A percentile compares a stretch with the other conserved stretches of the same genome.
phyloP scores from a whole-genome alignment of 1,139 yeast species.

The Taphrina pruni region DNA sequence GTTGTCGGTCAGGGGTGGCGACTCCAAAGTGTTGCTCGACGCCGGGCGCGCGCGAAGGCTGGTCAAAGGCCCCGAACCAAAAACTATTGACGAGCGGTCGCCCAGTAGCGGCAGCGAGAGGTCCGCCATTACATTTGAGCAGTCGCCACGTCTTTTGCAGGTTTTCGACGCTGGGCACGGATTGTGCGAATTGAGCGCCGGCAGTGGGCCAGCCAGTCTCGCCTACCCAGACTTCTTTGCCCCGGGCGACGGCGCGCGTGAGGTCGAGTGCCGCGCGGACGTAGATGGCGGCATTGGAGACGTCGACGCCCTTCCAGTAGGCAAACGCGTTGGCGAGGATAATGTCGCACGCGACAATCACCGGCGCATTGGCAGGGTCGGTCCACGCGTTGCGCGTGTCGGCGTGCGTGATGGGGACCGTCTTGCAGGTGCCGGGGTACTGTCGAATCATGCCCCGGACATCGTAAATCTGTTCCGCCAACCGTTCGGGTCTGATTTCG shows the following conservation, averaged over 20 bases:
- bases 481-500: slow-evolving; percentile 66
- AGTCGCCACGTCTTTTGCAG: slow-evolving; percentile 74
- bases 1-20: slow-evolving; percentile 17
- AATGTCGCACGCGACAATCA: slow-evolving; percentile 78
- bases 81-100: neutral
- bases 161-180: slow-evolving; percentile 67
- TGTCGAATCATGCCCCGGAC: slow-evolving; percentile 39
- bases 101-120: neutral
- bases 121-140: slow-evolving; percentile 24
- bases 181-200: slow-evolving; percentile 68
- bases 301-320: slow-evolving; percentile 97
- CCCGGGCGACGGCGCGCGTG: slow-evolving; percentile 83
- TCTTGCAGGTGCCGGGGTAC: slow-evolving; percentile 28
- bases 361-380: slow-evolving; percentile 72
- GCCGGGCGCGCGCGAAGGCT: slow-evolving; percentile 15
- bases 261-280: slow-evolving; percentile 93
- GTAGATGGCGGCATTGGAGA: slow-evolving; percentile 82
- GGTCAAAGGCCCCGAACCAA: slow-evolving; percentile 31
- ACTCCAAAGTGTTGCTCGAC: slow-evolving; percentile 36
- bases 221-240: slow-evolving; percentile 90
- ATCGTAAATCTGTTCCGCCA: slow-evolving; percentile 39
- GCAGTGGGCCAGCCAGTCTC: slow-evolving; percentile 98
- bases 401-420: slow-evolving; percentile 53
- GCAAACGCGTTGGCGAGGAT: slow-evolving; percentile 94
- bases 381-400: slow-evolving; percentile 95